Percentiles rank a stretch among this genome's conserved stretches.
phyloP scores from a whole-genome alignment of 495 filamentous ascomycete species.

The Talaromyces stipitatus region DNA sequence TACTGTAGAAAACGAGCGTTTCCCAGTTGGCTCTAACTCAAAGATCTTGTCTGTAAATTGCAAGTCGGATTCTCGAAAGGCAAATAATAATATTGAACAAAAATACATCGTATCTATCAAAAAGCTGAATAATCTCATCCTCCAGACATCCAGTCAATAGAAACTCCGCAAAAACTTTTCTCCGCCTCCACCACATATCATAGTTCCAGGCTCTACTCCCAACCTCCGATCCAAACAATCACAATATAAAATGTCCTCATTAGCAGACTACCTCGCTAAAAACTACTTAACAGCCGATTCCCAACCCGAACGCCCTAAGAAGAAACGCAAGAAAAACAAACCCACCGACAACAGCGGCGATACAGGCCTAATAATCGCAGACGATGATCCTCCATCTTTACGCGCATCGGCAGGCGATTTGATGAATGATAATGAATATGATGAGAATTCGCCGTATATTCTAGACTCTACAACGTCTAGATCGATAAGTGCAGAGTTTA shows the following conservation, averaged over 20 bases:
- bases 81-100: not conserved
- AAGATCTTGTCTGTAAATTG: not conserved
- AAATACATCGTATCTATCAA: not conserved
- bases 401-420: constrained; percentile 27
- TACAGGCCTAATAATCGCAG: constrained; percentile 73
- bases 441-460: constrained; percentile 31
- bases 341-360: constrained; percentile 26
- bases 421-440: constrained; percentile 31
- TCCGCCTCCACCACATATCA: constrained; percentile 1
- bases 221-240: not conserved
- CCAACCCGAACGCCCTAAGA: constrained; percentile 48
- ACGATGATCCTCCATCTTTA: constrained; percentile 82
- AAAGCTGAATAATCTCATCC: no score
- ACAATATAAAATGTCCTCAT: constrained; percentile 20
- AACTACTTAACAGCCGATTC: constrained; percentile 84
- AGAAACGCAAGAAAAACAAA: constrained; percentile 84
- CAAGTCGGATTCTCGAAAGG: not conserved
- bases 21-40: no score
- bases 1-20: no score
- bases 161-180: constrained; percentile 5
- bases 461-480: constrained; percentile 33
- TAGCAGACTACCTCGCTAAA: constrained; percentile 85
- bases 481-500: constrained; percentile 56
- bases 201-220: not conserved
- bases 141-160: not conserved